Percentiles rank a stretch among this genome's conserved stretches.
phyloP scores from a whole-genome alignment of 148 eudicot genomes.

The Camellia granthamiana region DNA sequence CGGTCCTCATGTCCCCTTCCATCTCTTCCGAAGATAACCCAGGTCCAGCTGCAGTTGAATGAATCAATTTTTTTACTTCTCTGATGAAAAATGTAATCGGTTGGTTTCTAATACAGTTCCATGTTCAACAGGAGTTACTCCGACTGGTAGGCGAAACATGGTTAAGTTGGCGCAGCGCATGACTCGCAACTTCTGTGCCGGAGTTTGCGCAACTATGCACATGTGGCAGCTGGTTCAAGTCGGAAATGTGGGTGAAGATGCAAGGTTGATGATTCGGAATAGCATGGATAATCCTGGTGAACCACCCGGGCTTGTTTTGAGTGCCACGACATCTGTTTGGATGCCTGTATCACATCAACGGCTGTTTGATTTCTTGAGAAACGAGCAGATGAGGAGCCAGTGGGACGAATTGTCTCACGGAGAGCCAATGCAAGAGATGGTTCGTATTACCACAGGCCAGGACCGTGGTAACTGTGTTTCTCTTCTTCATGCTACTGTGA shows the following conservation, averaged over 20 bases:
- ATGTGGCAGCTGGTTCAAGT: conserved; percentile 38
- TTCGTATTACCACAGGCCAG: conserved; percentile 37
- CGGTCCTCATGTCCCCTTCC: conserved; percentile 34
- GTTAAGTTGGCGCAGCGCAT: conserved; percentile 42
- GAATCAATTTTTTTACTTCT: conserved; percentile 13
- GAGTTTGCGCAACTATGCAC: conserved; percentile 35
- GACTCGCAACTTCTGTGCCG: conserved; percentile 38
- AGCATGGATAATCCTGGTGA: conserved; percentile 35
- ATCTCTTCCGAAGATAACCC: conserved; percentile 27
- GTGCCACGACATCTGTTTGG: conserved; percentile 41
- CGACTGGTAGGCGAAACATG: conserved; percentile 31
- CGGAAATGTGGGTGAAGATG: conserved; percentile 19
- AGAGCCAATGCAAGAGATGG: conserved; percentile 32
- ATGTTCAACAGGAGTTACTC: conserved; percentile 24
- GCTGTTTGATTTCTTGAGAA: conserved; percentile 37
- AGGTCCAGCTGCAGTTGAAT: conserved; percentile 18
- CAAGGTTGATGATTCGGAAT: conserved; percentile 35
- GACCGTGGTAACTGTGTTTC: conserved; percentile 37
- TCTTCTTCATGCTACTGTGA: conserved; percentile 38
- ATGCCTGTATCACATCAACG: conserved; percentile 31
- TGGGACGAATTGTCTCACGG: conserved; percentile 51
- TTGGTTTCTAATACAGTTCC: not conserved
- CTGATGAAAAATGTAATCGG: not conserved
- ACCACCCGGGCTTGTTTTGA: conserved; percentile 40
- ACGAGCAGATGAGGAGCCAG: conserved; percentile 32